Conservation (phyloP, 2,329 filamentous ascomycete species). For the Penicillium sp. region DNA sequence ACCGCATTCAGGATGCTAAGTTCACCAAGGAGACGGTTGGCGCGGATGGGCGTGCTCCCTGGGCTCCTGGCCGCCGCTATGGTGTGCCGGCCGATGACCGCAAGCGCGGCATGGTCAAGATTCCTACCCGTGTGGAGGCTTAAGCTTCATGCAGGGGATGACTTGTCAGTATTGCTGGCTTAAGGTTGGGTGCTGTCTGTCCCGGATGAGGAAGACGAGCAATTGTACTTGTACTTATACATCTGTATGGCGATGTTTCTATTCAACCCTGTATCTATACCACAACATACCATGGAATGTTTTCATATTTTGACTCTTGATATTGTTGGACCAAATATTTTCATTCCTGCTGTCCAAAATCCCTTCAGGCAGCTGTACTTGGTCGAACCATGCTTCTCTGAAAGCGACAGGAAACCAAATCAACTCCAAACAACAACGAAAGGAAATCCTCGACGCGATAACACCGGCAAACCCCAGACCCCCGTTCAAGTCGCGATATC, state of each 20-base stretch:
- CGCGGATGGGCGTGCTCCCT: conserved; percentile 54
- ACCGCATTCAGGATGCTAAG: conserved; percentile 58
- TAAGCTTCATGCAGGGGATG: conserved; percentile 23
- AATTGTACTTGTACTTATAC: conserved; percentile 30
- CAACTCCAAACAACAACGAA: not conserved
- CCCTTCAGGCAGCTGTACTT: not conserved
- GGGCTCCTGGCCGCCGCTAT: conserved; percentile 61
- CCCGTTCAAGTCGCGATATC: not conserved
- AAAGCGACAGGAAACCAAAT: not conserved
- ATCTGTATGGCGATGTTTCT: conserved; percentile 21
- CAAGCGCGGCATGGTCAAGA: conserved; percentile 65
- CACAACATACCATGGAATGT: conserved; percentile 19
- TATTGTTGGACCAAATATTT: not conserved
- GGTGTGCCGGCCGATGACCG: conserved; percentile 64
- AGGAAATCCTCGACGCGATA: no score
- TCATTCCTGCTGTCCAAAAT: not conserved
- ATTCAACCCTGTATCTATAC: conserved; percentile 27
- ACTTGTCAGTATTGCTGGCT: not conserved
- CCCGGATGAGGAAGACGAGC: conserved; percentile 6
- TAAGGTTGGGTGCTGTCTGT: not conserved
- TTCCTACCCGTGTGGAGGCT: conserved; percentile 61
- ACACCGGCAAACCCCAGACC: not conserved
- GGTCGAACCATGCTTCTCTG: not conserved
- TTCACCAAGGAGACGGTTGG: conserved; percentile 60
- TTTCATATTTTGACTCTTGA: conserved; percentile 6